A percentile compares a stretch with the other conserved stretches of the same genome.
These are phyloP conservation scores for Phaeosphaeria sp. DNA, from an alignment of 2,329 filamentous ascomycete species.

Conservation along the genomic window DNA sequence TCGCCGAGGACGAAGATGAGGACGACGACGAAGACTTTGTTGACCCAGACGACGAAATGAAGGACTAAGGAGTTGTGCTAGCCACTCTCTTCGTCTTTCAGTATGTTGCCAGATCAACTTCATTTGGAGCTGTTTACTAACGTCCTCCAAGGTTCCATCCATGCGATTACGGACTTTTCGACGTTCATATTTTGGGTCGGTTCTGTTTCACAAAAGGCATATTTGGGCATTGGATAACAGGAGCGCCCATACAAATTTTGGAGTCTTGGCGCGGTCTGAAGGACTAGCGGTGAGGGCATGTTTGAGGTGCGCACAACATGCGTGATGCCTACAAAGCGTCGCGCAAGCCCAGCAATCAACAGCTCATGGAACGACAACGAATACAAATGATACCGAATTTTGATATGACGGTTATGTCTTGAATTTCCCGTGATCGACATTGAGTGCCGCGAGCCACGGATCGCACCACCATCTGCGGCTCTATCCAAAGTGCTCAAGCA, in stretches of 20 bases:
- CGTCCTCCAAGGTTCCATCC: conserved; percentile 16
- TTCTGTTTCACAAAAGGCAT: conserved; percentile 22
- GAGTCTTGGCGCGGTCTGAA: conserved; percentile 35
- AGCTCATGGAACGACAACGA: conserved; percentile 5
- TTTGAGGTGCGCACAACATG: conserved; percentile 20
- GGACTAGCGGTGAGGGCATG: conserved; percentile 17
- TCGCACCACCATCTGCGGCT: background rate
- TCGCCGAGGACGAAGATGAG: conserved; percentile 75
- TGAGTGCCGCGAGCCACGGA: background rate
- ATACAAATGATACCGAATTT: background rate
- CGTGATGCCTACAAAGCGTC: conserved; percentile 14
- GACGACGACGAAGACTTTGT: conserved; percentile 76
- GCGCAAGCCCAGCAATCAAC: conserved; percentile 19
- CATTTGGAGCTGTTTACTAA: conserved; percentile 3
- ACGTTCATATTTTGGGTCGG: conserved; percentile 20
- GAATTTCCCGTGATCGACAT: background rate
- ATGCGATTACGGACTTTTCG: conserved; percentile 27
- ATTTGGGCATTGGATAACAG: conserved; percentile 34
- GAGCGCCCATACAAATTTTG: conserved; percentile 24
- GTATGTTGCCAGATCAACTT: conserved; percentile 17
- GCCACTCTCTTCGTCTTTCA: conserved; percentile 19
- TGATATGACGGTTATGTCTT: background rate
- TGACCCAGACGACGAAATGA: conserved; percentile 73
- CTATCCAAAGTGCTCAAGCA: background rate
- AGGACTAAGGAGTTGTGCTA: conserved; percentile 53